These are phyloP conservation scores for Eutrema heterophyllum DNA, from an alignment of 345 rosid species.

Conservation along the genomic window DNA sequence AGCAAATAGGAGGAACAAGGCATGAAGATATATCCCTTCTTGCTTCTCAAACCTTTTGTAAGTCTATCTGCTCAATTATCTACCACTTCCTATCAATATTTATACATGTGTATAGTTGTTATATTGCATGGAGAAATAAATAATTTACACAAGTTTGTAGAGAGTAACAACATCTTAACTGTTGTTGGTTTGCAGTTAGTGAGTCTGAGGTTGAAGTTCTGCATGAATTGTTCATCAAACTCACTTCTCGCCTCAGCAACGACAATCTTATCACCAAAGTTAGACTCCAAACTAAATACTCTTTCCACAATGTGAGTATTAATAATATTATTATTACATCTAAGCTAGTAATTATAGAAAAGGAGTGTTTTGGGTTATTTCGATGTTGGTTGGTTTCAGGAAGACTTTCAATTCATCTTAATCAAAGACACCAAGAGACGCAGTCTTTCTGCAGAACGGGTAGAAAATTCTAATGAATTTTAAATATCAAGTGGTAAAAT, in stretches of 20 bases:
- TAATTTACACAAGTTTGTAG: background rate
- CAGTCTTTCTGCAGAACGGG: conserved; percentile 58
- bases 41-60: conserved; percentile 28
- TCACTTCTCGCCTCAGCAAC: conserved; percentile 51
- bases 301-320: background rate
- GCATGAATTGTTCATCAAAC: conserved; percentile 58
- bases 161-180: background rate
- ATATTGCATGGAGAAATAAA: background rate
- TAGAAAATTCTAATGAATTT: conserved; percentile 2
- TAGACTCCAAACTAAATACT: background rate
- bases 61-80: background rate
- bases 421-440: conserved; percentile 38
- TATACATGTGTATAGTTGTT: background rate
- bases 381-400: conserved; percentile 34
- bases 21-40: conserved; percentile 6
- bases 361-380: background rate
- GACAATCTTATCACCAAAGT: conserved; percentile 67
- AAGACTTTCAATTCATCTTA: conserved; percentile 50
- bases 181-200: conserved; percentile 42
- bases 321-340: background rate
- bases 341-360: background rate
- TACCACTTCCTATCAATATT: too few relatives aligned
- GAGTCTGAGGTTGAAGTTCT: conserved; percentile 77
- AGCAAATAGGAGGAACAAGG: background rate
- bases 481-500: too few relatives aligned